Evolutionary conservation across 352 stramenopile genomes (phyloP), one percentile per base, ranked within the genome.

Genomic region (Globisporangium echinulatum): DNA sequence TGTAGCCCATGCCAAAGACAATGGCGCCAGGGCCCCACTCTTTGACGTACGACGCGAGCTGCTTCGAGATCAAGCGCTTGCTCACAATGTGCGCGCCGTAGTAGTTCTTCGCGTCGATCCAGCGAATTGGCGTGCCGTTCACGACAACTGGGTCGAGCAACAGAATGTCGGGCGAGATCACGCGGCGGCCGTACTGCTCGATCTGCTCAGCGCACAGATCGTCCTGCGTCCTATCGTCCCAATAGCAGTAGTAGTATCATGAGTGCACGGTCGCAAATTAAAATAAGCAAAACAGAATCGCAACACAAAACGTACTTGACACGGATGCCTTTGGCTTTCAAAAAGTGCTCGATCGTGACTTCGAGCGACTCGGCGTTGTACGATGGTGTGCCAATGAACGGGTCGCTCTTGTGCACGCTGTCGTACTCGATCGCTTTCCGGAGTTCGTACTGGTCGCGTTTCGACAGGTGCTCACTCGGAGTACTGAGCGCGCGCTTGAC

Each of bases 61-160:
- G 84, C 39, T 86, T 88, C 37, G 82, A 84, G 67, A 94, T 92
- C 48, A 92, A 61, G 1, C 80, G 75, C 74, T 94, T 94, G 67
- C 82, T 91, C 49, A 94, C 84, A 56, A 94, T 92, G 68, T 94
- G 84, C n/a, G 84, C 82, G 40, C 84, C 84, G 63, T 94, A 94
- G 61, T 92, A 94, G 67, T 94, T 94, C 68, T 94, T 94, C 44
- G 84, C 84, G 55, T 94, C 84, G 61, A 94, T 90, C 84, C 84
- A 94, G 38, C 84, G 84, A 56, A 94, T 89, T 6, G 84, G 84
- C 36, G 83, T 85, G 50, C 82, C 84, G 68, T 94, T 94, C 54
- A 94, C 84, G 54, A 92, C 63, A 56, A 92, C 80, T 0, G 84
- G 84, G 63, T 94, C 84, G 39, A 94, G 61, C 52, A 94, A 62